A percentile compares a stretch with the other conserved stretches of the same genome.
phyloP scores from a whole-genome alignment of 2,329 filamentous ascomycete genomes.

The Hymenoscyphus salicellus region DNA sequence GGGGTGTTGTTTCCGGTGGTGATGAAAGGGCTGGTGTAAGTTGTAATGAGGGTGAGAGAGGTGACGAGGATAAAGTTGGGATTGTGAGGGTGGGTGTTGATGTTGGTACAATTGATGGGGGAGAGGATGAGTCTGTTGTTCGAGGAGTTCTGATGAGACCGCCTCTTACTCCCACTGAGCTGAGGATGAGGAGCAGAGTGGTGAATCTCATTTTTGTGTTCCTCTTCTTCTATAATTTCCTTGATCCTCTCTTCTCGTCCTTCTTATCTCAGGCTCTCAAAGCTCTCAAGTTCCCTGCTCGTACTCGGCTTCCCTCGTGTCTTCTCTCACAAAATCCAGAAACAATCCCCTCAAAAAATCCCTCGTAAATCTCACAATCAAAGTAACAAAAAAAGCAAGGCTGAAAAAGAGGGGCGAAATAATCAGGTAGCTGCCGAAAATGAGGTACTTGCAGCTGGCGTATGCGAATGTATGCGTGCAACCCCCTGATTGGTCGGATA shows the following conservation, averaged over 20 bases:
- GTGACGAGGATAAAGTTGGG: not conserved
- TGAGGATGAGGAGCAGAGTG: not conserved
- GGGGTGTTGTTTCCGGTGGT: not conserved
- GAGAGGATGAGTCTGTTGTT: not conserved
- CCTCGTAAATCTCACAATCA: not conserved
- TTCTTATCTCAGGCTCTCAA: not conserved
- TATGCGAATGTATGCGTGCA: slow-evolving; percentile 1
- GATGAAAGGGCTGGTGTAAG: not conserved
- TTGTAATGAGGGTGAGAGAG: not conserved
- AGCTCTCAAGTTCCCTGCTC: not conserved
- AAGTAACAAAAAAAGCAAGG: not conserved
- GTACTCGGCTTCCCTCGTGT: not conserved
- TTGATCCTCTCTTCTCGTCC: not conserved
- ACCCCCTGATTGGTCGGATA: slow-evolving; percentile 5
- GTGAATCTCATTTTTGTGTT: not conserved
- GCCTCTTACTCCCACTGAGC: not conserved
- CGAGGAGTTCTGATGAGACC: not conserved
- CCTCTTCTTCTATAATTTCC: not conserved
- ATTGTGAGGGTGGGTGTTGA: not conserved
- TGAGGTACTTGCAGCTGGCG: not conserved
- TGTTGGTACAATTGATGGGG: not conserved
- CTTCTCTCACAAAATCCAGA: not conserved
- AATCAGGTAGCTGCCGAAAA: not conserved
- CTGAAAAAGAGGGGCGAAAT: not conserved
- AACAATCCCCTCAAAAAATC: not conserved